Conservation (phyloP, 768 basidiomycete species). For the Boletus fagicola region DNA sequence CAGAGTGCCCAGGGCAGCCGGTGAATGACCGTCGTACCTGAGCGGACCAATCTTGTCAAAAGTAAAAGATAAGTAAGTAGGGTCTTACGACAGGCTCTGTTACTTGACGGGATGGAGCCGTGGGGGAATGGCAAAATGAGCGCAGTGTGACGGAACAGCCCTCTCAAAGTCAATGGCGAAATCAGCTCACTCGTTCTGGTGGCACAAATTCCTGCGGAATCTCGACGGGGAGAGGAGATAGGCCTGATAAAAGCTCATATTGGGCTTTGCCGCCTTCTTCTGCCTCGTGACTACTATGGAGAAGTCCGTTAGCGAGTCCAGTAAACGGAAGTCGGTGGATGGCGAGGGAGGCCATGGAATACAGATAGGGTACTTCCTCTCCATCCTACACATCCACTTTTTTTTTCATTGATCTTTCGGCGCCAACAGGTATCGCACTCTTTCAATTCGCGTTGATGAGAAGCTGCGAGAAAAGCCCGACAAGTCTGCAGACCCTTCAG, state of each 20-base stretch:
- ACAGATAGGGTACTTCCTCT: conserved; percentile 27
- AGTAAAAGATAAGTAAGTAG: conserved; percentile 1
- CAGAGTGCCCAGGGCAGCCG: too few species aligned
- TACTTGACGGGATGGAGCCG: background rate
- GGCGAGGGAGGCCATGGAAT: conserved; percentile 28
- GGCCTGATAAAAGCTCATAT: conserved; percentile 15
- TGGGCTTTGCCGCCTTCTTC: background rate
- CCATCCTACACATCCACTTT: accelerated
- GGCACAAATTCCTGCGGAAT: background rate
- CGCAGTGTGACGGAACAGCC: conserved; percentile 11
- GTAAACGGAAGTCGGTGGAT: conserved; percentile 16
- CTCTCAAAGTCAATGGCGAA: conserved; percentile 23
- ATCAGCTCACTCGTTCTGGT: conserved; percentile 12
- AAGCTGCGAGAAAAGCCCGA: conserved; percentile 19
- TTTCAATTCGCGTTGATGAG: conserved; percentile 44
- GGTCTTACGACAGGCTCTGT: background rate
- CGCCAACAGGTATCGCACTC: conserved; percentile 39
- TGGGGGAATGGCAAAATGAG: conserved; percentile 28
- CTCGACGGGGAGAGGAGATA: conserved; percentile 3
- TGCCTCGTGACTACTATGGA: conserved; percentile 18
- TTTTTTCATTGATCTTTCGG: background rate
- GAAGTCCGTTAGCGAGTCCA: conserved; percentile 10
- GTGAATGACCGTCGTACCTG: background rate
- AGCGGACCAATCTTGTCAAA: background rate
- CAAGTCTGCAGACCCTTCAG: conserved; percentile 33